phyloP scores from a whole-genome alignment of 78 protist species.

The Ministeria vibrans region DNA sequence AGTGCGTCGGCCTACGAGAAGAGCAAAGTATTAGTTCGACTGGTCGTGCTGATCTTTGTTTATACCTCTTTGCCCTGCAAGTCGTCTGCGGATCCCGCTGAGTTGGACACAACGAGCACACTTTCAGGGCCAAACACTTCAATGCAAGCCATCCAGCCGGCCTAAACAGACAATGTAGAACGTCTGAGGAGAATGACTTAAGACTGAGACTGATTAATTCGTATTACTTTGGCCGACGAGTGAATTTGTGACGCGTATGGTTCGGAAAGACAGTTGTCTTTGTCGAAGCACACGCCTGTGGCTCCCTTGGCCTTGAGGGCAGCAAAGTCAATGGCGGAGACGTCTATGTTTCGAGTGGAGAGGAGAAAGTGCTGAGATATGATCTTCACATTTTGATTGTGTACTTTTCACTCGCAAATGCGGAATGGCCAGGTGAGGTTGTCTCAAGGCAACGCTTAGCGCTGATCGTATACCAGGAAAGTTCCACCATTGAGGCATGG shows the following conservation, averaged over 20 bases:
- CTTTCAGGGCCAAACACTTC: conserved; percentile 1
- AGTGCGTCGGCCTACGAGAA: no score
- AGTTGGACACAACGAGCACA: conserved; percentile 17
- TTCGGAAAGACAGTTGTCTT: conserved; percentile 9
- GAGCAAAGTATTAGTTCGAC: no score
- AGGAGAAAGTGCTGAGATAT: neutral
- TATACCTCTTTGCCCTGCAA: neutral
- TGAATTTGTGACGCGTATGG: neutral
- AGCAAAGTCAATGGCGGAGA: neutral
- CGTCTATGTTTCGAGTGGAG: neutral
- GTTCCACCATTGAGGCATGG: conserved; percentile 8
- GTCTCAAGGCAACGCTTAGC: neutral
- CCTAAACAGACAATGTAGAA: neutral
- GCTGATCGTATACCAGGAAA: neutral
- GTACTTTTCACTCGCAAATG: neutral
- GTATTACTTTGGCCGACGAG: neutral
- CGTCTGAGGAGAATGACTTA: neutral
- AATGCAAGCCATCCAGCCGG: neutral
- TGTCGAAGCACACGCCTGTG: conserved; percentile 16
- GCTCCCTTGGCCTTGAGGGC: neutral
- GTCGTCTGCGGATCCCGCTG: conserved; percentile 25
- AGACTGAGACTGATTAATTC: neutral
- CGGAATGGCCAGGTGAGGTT: conserved; percentile 10
- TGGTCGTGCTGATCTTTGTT: no score
- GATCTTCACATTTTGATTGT: neutral